These are phyloP conservation scores for Terana coerulea DNA, from an alignment of 768 basidiomycete species.

Conservation along the genomic window DNA sequence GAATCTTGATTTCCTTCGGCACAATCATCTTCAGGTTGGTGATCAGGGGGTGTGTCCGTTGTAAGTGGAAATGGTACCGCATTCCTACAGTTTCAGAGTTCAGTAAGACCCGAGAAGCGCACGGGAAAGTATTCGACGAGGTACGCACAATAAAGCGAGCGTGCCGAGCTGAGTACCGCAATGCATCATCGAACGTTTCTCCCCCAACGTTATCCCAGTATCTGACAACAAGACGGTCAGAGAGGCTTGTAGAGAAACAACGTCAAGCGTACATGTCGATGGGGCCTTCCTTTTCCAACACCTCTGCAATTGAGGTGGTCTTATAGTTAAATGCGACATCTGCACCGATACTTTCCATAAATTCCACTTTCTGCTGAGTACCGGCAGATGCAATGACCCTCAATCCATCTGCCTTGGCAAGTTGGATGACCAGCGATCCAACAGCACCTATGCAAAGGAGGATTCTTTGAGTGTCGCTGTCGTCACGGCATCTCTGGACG, in stretches of 20 bases:
- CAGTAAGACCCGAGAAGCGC: neutral
- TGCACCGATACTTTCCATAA: conserved; percentile 52
- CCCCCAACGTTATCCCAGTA: conserved; percentile 29
- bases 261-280: conserved; percentile 51
- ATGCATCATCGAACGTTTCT: conserved; percentile 22
- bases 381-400: conserved; percentile 73
- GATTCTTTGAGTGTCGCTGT: too few relatives aligned
- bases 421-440: conserved; percentile 51
- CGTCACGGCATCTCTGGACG: neutral
- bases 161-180: conserved; percentile 8
- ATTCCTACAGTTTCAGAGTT: conserved; percentile 20
- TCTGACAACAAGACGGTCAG: conserved; percentile 14
- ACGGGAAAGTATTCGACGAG: too few relatives aligned
- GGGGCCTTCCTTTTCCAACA: conserved; percentile 53
- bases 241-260: conserved; percentile 53
- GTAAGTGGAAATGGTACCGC: conserved; percentile 27
- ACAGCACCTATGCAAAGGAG: conserved; percentile 40
- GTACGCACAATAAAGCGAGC: conserved; percentile 27
- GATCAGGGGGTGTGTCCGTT: conserved; percentile 14
- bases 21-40: conserved; percentile 24
- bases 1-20: conserved; percentile 23
- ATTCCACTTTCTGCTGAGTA: conserved; percentile 65
- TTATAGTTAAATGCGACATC: conserved; percentile 77
- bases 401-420: conserved; percentile 38
- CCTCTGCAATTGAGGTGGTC: conserved; percentile 45